These are phyloP conservation scores for Suhomyces xylopsoci DNA, from an alignment of 805 yeast species.

Conservation along the genomic window DNA sequence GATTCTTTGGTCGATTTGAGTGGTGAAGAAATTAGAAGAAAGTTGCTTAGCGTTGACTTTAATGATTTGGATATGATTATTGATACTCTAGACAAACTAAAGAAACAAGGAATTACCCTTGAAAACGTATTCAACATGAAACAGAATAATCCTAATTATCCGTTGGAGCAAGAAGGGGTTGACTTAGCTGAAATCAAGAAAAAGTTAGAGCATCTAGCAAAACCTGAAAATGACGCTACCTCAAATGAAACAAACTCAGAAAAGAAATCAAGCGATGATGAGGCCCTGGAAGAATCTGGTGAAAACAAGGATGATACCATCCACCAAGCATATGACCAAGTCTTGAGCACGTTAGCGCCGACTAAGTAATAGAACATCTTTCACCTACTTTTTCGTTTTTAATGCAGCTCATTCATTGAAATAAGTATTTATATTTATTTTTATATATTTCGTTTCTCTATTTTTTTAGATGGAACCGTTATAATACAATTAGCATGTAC, in stretches of 20 bases:
- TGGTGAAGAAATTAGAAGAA: conserved; percentile 40
- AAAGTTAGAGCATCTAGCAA: conserved; percentile 5
- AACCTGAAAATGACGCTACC: background rate
- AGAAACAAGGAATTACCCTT: conserved; percentile 30
- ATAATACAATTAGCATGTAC: conserved; percentile 1
- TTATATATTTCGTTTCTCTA: background rate
- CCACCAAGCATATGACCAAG: conserved; percentile 19
- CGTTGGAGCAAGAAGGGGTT: conserved; percentile 9
- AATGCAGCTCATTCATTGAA: background rate
- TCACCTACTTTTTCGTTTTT: background rate
- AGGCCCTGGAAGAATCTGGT: background rate
- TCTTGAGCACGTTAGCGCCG: conserved; percentile 12
- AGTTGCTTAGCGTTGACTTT: conserved; percentile 28
- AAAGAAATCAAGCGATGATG: background rate
- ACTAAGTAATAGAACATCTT: background rate
- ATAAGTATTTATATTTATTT: background rate
- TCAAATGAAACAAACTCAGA: background rate
- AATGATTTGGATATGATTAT: conserved; percentile 34
- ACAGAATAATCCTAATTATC: conserved; percentile 1
- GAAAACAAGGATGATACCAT: conserved; percentile 8
- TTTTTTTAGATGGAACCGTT: background rate
- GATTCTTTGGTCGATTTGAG: conserved; percentile 17
- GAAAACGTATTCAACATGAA: conserved; percentile 16
- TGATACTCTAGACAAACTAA: conserved; percentile 28
- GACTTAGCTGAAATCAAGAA: conserved; percentile 11